Conservation (phyloP, 2,329 filamentous ascomycete species). For the Diplodia corticola region DNA sequence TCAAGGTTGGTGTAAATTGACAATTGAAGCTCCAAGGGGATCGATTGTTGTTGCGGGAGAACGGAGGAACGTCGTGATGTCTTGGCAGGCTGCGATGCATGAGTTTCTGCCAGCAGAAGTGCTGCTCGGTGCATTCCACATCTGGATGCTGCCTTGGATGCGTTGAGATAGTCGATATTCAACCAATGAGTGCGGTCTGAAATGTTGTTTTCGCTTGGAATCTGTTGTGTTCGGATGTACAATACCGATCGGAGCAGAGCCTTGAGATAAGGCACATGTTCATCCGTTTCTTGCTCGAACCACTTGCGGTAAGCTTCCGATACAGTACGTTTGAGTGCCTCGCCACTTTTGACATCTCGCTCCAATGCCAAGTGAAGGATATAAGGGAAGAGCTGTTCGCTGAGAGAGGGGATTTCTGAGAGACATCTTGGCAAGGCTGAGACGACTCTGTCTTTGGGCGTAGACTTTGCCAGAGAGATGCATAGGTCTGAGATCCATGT, state of each 20-base stretch:
- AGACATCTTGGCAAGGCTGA: constrained; percentile 68
- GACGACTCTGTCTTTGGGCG: constrained; percentile 65
- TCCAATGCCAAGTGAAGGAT: constrained; percentile 79
- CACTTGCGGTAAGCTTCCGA: constrained; percentile 67
- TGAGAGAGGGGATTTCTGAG: constrained; percentile 65
- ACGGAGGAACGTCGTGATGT: constrained; percentile 66
- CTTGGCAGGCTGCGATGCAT: constrained; percentile 53
- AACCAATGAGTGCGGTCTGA: constrained; percentile 82
- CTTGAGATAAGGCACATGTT: constrained; percentile 63
- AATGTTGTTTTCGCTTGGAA: constrained; percentile 74
- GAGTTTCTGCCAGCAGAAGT: constrained; percentile 77
- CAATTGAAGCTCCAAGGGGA: constrained; percentile 69
- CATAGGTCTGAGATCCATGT: constrained; percentile 65
- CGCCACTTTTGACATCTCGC: constrained; percentile 64
- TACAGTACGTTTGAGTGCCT: constrained; percentile 56
- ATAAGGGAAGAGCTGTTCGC: constrained; percentile 75
- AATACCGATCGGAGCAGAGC: constrained; percentile 77
- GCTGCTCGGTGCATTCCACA: constrained; percentile 89
- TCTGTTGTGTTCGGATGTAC: constrained; percentile 80
- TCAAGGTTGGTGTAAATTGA: constrained; percentile 89
- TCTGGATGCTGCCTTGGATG: constrained; percentile 68
- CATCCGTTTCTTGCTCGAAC: constrained; percentile 54
- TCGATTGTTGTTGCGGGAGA: constrained; percentile 42
- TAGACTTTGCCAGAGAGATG: constrained; percentile 54
- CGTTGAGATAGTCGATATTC: constrained; percentile 72